These are phyloP conservation scores for Tylopilus balloui DNA, from an alignment of 768 basidiomycete genomes.

Conservation along the genomic window DNA sequence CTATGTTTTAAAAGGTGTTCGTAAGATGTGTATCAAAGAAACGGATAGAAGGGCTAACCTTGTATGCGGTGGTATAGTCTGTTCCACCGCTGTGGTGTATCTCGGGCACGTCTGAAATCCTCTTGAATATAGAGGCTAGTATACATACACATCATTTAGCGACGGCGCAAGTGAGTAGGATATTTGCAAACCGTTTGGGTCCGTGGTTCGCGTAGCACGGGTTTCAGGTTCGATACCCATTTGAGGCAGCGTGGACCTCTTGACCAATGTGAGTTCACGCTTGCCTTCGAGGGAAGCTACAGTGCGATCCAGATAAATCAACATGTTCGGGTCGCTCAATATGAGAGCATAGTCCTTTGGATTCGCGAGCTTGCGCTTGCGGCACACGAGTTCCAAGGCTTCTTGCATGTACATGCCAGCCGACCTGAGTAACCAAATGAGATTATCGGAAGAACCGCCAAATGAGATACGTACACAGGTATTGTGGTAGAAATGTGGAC, in stretches of 20 bases:
- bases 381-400: slow-evolving; percentile 80
- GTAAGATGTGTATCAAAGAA: not conserved
- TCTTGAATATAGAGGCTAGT: slow-evolving; percentile 89
- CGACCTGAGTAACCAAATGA: slow-evolving; percentile 42
- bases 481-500: slow-evolving; percentile 88
- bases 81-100: slow-evolving; percentile 54
- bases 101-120: slow-evolving; percentile 64
- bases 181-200: slow-evolving; percentile 76
- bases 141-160: not conserved
- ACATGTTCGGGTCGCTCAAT: slow-evolving; percentile 53
- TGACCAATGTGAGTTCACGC: slow-evolving; percentile 76
- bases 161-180: not conserved
- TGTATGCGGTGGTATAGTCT: slow-evolving; percentile 84
- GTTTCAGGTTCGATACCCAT: slow-evolving; percentile 68
- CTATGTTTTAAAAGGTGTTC: slow-evolving; percentile 36
- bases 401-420: slow-evolving; percentile 98
- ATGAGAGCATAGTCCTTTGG: slow-evolving; percentile 83
- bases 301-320: slow-evolving; percentile 89
- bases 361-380: slow-evolving; percentile 59
- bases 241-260: slow-evolving; percentile 67
- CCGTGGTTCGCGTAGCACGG: slow-evolving; percentile 67
- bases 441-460: not conserved
- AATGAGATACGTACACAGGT: slow-evolving; percentile 63
- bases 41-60: slow-evolving; percentile 41
- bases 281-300: slow-evolving; percentile 94